Conservation (phyloP, 2,329 filamentous ascomycete genomes). For the Talaromyces pinophilus region DNA sequence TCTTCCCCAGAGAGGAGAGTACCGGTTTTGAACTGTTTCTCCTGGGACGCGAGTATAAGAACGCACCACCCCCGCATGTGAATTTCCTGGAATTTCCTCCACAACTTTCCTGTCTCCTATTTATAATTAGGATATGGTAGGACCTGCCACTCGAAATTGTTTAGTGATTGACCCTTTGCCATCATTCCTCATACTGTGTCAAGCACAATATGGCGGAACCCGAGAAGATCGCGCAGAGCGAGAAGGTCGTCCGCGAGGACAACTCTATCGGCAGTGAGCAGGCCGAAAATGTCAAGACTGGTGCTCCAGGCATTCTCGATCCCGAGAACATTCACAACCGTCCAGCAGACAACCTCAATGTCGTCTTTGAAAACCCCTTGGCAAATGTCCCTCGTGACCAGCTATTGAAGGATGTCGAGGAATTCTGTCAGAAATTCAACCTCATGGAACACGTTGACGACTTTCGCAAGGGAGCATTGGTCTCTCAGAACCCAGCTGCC, state of each 20-base stretch:
- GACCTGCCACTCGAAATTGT: neutral
- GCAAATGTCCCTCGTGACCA: slow-evolving; percentile 54
- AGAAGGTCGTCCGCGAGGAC: slow-evolving; percentile 17
- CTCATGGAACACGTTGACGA: slow-evolving; percentile 51
- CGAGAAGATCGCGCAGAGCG: slow-evolving; percentile 13
- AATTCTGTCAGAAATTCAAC: slow-evolving; percentile 54
- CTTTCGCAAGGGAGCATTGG: slow-evolving; percentile 55
- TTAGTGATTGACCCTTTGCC: neutral
- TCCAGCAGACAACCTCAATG: slow-evolving; percentile 33
- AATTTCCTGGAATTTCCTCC: no score
- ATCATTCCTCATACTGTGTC: neutral
- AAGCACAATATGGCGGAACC: slow-evolving; percentile 16
- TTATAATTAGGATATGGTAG: neutral
- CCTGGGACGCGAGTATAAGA: neutral
- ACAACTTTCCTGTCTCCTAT: neutral
- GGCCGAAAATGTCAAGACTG: slow-evolving; percentile 23
- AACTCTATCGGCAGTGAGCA: slow-evolving; percentile 19
- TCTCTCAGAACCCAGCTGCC: slow-evolving; percentile 53
- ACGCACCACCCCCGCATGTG: neutral
- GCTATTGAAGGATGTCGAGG: slow-evolving; percentile 57
- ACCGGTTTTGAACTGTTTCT: neutral
- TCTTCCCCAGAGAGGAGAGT: neutral
- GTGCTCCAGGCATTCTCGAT: slow-evolving; percentile 23
- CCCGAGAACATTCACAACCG: slow-evolving; percentile 31
- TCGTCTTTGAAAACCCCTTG: slow-evolving; percentile 56